phyloP scores from a whole-genome alignment of 805 yeast genomes.

The Schizosaccharomyces japonicus region DNA sequence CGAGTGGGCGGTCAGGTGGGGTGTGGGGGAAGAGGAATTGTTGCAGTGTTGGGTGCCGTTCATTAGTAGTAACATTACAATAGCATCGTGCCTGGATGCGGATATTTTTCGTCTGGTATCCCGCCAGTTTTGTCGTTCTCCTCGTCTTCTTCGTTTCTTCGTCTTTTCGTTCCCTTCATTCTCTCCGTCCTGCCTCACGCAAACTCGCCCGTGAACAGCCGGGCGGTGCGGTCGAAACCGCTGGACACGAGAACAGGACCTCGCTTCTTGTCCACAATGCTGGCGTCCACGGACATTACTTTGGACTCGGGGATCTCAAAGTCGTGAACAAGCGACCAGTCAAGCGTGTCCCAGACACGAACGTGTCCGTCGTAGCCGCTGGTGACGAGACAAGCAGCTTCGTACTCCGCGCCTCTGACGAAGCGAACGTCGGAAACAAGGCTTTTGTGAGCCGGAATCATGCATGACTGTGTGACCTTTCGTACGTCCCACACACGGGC shows the following conservation, averaged over 20 bases:
- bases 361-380: constrained; percentile 50
- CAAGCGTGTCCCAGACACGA: constrained; percentile 41
- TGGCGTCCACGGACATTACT: constrained; percentile 44
- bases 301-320: constrained; percentile 41
- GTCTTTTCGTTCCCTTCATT: no score
- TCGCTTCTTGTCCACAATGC: no score
- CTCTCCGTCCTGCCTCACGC: no score
- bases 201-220: no score
- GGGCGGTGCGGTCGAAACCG: constrained; percentile 80
- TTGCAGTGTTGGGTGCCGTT: no score
- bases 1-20: no score
- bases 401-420: constrained; percentile 25
- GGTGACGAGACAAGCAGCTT: constrained; percentile 22
- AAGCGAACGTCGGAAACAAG: constrained; percentile 45
- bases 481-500: constrained; percentile 77
- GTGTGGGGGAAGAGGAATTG: no score
- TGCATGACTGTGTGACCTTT: constrained; percentile 19
- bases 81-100: no score
- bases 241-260: constrained; percentile 29
- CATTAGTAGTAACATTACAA: no score
- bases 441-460: constrained; percentile 54
- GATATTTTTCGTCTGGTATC: no score
- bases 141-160: no score
- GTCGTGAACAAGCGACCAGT: constrained; percentile 35
- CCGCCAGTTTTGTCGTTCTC: no score